phyloP scores from a whole-genome alignment of 2,329 filamentous ascomycete genomes.

The Paramyrothecium sp. region DNA sequence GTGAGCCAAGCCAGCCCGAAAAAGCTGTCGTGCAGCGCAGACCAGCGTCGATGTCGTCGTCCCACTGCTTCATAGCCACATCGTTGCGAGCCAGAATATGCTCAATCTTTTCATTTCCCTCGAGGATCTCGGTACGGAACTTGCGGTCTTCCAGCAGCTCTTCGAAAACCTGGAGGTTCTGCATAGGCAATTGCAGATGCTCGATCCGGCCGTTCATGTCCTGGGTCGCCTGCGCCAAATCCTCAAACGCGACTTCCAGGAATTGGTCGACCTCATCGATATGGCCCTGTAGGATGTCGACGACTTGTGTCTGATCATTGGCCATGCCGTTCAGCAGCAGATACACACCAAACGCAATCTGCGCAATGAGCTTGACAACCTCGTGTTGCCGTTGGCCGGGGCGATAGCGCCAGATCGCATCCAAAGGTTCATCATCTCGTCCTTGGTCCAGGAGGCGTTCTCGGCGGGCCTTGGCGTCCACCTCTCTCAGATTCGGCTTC shows the following conservation, averaged over 20 bases:
- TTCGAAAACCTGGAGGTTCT: slow-evolving; percentile 80
- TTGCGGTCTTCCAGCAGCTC: slow-evolving; percentile 80
- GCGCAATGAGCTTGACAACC: slow-evolving; percentile 83
- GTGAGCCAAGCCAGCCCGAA: slow-evolving; percentile 67
- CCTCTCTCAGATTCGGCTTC: slow-evolving; percentile 52
- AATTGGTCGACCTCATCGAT: slow-evolving; percentile 95
- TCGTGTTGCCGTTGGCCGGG: slow-evolving; percentile 80
- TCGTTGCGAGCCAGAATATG: slow-evolving; percentile 82
- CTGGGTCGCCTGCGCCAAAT: slow-evolving; percentile 72
- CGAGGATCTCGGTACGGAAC: slow-evolving; percentile 79
- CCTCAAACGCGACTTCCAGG: slow-evolving; percentile 80
- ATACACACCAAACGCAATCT: slow-evolving; percentile 92
- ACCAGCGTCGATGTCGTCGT: slow-evolving; percentile 78
- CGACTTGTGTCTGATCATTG: slow-evolving; percentile 84
- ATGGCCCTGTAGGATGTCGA: slow-evolving; percentile 84
- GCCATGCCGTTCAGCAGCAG: slow-evolving; percentile 81
- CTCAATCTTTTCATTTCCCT: slow-evolving; percentile 88
- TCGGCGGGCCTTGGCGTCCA: slow-evolving; percentile 61
- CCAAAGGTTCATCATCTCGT: slow-evolving; percentile 69
- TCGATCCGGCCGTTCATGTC: slow-evolving; percentile 81
- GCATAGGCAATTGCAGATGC: slow-evolving; percentile 77
- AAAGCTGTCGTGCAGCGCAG: slow-evolving; percentile 75
- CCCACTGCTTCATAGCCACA: slow-evolving; percentile 70
- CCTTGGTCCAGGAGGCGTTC: slow-evolving; percentile 66
- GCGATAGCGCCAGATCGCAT: slow-evolving; percentile 72